These are phyloP conservation scores for Datura wrightii DNA, from an alignment of 257 asterid genomes.

Conservation along the genomic window DNA sequence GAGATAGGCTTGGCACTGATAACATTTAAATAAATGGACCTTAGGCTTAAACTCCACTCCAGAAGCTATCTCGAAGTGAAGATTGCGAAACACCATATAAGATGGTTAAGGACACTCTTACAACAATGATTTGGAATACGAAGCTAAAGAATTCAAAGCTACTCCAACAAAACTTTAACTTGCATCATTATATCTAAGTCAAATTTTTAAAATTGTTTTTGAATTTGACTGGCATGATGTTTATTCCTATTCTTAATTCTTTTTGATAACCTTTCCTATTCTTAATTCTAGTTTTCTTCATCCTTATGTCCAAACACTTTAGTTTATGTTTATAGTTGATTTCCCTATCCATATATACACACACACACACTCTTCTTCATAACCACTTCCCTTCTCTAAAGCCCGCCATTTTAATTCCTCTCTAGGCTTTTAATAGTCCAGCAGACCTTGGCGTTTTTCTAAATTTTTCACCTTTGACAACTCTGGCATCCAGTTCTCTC, in stretches of 20 bases:
- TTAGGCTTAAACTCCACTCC: neutral
- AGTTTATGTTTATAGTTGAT: neutral
- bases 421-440: neutral
- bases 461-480: neutral
- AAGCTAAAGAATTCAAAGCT: neutral
- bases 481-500: neutral
- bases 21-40: constrained; percentile 9
- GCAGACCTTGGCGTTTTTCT: neutral
- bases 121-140: neutral
- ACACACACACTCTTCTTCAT: neutral
- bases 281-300: too few relatives aligned
- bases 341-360: neutral
- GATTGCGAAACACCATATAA: neutral
- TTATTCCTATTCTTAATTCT: neutral
- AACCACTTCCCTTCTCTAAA: neutral
- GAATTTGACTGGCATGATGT: neutral
- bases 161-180: neutral
- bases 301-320: neutral
- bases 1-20: neutral
- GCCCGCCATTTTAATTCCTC: neutral
- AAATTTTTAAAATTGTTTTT: neutral
- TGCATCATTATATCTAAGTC: neutral
- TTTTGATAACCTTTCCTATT: too few relatives aligned
- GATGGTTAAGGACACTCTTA: constrained; percentile 11
- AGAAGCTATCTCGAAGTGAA: neutral